These are phyloP conservation scores for Penicilliopsis zonata DNA, from an alignment of 495 filamentous ascomycete genomes.

Conservation along the genomic window DNA sequence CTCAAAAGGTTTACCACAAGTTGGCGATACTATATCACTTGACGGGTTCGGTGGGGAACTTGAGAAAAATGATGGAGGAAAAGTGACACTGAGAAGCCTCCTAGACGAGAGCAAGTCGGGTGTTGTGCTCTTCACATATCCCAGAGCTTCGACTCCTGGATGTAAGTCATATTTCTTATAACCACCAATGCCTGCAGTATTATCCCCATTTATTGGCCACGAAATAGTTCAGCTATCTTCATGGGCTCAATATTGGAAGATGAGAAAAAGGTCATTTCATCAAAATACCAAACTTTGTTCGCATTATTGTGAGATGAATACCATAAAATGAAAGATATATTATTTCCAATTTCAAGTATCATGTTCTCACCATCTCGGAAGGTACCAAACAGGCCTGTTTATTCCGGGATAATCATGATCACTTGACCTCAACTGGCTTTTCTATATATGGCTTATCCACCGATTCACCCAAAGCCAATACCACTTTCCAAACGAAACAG, in stretches of 20 bases:
- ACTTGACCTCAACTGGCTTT: constrained; percentile 68
- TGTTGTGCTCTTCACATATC: constrained; percentile 90
- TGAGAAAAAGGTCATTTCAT: not conserved
- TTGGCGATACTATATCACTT: constrained; percentile 47
- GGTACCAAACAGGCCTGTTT: constrained; percentile 88
- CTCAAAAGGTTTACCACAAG: constrained; percentile 17
- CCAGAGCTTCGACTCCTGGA: constrained; percentile 86
- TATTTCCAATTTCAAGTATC: not conserved
- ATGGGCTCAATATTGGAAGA: not conserved
- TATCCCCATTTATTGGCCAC: too few relatives aligned
- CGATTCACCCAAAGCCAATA: constrained; percentile 82
- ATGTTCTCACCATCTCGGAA: constrained; percentile 18
- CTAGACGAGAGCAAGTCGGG: constrained; percentile 74
- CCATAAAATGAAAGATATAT: not conserved
- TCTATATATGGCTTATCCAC: constrained; percentile 79
- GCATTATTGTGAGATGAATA: not conserved
- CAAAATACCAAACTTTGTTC: not conserved
- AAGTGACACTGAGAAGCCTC: constrained; percentile 63
- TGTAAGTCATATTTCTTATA: constrained; percentile 50
- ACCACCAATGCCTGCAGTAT: constrained; percentile 1
- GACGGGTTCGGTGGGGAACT: constrained; percentile 72
- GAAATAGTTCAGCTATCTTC: not conserved
- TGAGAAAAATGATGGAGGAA: constrained; percentile 69
- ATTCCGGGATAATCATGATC: constrained; percentile 73
- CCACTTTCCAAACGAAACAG: constrained; percentile 80